Conservation (phyloP, 2,329 filamentous ascomycete species). For the Aureobasidium sp. region DNA sequence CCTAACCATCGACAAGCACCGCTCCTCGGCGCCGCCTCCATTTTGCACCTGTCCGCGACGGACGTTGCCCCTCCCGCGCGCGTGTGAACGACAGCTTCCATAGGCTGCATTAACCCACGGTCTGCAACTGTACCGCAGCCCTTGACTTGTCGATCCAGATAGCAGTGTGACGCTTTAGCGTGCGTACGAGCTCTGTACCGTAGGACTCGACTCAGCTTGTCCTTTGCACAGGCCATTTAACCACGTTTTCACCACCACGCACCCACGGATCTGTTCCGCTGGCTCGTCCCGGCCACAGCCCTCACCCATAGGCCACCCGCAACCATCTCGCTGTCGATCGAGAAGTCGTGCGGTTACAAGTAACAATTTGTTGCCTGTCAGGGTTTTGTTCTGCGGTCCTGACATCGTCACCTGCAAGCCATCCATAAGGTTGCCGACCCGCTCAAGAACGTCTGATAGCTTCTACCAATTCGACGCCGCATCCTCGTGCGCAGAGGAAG, state of each 20-base stretch:
- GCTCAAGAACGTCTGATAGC: conserved; percentile 13
- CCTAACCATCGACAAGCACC: not conserved
- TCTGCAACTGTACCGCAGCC: not conserved
- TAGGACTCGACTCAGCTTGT: conserved; percentile 10
- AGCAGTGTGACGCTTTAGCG: not conserved
- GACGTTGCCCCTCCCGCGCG: conserved; percentile 2
- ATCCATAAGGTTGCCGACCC: conserved; percentile 13
- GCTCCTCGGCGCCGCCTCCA: not conserved
- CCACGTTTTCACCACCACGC: not conserved
- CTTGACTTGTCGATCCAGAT: not conserved
- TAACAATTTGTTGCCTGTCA: conserved; percentile 2
- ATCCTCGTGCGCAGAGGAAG: conserved; percentile 4
- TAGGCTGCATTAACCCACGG: not conserved
- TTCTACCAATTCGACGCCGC: conserved; percentile 5
- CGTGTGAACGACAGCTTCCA: not conserved
- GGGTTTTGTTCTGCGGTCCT: conserved; percentile 1
- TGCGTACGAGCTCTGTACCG: not conserved
- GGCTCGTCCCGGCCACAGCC: conserved; percentile 10
- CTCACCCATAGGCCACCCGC: conserved; percentile 8
- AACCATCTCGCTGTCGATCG: conserved; percentile 7
- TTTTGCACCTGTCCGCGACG: not conserved
- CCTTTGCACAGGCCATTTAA: conserved; percentile 9
- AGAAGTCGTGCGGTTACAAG: not conserved
- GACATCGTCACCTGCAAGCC: conserved; percentile 4
- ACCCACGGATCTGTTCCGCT: conserved; percentile 11